Evolutionary conservation across 306 rosid species (phyloP), one percentile per base, ranked within the genome.

Genomic region (Elaeagnus macrophylla): DNA sequence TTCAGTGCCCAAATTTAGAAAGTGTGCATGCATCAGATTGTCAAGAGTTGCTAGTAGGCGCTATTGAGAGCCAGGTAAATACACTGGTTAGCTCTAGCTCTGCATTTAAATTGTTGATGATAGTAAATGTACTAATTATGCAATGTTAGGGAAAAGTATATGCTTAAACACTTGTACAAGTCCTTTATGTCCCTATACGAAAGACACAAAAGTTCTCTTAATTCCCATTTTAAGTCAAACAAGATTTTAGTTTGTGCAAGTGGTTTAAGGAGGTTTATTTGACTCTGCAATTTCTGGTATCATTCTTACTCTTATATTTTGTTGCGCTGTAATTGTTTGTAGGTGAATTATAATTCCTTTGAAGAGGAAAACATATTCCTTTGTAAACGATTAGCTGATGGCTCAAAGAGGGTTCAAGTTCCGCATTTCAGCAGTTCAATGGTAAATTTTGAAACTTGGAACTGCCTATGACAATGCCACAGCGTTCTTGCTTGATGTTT

Each of bases 11-110:
- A 63, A 59, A 48, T 60, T 72, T 93, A 76, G 80, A 72, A 63
- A 81, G 66, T 17, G 94, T 93, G 69, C 96, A 93, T 61, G 99
- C 95, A 48, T 73, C 85, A 35, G 89, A 79, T 55, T 93, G 99
- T 53, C 74, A 72, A 32, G 73, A 72, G 44, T 59, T 75, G 79
- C 44, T 93, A 68, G 49, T 73, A 37, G 76, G 81, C 49, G 75
- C 94, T 25, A 72, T 93, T 57, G 81, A 77, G 59, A 75, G 68
- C 70, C 99, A 93, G 95, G 99, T 87, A 75, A n/a, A n/a, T n/a
- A 59, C 37, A 53, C 10, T 6, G 12, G 38, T 19, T 59, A 64
- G 19, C 48, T 57, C 36, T 11, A 36, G 13, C 25, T 17, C 39
- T 66, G 9, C 39, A 41, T 68, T 32, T 36, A 37, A 11, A 20